phyloP scores from a whole-genome alignment of 805 yeast genomes.

The Candida yuanshanica region DNA sequence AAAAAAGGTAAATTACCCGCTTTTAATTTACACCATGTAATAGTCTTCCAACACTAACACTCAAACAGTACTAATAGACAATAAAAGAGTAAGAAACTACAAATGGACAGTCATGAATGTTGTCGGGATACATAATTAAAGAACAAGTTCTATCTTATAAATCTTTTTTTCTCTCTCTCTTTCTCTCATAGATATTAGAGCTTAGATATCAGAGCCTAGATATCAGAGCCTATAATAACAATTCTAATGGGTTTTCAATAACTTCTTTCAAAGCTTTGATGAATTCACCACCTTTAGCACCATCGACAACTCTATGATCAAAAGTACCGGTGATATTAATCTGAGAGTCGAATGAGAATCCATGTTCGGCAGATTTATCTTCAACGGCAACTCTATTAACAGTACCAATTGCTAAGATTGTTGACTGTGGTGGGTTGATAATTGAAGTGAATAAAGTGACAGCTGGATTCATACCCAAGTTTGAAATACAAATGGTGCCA shows the following conservation, averaged over 20 bases:
- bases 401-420: constrained; percentile 93
- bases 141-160: too few species aligned
- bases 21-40: too few species aligned
- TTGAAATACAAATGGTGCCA: constrained; percentile 97
- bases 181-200: too few species aligned
- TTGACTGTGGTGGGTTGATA: constrained; percentile 95
- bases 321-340: constrained; percentile 93
- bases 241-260: constrained; percentile 93
- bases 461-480: constrained; percentile 98
- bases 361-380: constrained; percentile 84
- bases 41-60: too few species aligned
- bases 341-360: constrained; percentile 87
- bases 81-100: too few species aligned
- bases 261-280: constrained; percentile 88
- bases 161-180: not conserved
- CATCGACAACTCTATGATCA: constrained; percentile 96
- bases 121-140: too few species aligned
- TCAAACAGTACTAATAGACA: too few species aligned
- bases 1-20: too few species aligned
- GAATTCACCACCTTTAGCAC: constrained; percentile 97
- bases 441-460: constrained; percentile 91
- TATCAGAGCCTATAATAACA: constrained; percentile 68
- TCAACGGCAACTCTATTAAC: constrained; percentile 89
- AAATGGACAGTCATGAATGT: too few species aligned
- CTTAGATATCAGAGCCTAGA: too few species aligned